Evolutionary conservation across 2,329 filamentous ascomycete genomes (phyloP), one percentile per base, ranked within the genome.

Genomic region (Dactylellina haptotyla): DNA sequence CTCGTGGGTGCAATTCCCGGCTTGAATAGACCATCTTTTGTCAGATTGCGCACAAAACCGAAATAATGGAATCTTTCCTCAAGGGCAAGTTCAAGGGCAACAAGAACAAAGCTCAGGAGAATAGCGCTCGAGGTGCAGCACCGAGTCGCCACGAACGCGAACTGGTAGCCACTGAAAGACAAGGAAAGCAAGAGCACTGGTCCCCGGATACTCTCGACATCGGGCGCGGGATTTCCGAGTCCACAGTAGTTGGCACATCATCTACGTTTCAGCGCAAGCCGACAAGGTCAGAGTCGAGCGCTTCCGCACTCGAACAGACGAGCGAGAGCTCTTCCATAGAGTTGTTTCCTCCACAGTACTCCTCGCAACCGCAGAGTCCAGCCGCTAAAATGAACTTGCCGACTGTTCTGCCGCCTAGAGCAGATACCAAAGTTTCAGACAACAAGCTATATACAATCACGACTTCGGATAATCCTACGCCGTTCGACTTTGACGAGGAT

Each of bases 401-500:
- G n/a, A n/a, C n/a, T n/a, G n/a, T n/a, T n/a, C n/a, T n/a, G n/a
- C n/a, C n/a, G n/a, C n/a, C n/a, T n/a, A n/a, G n/a, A n/a, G n/a
- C n/a, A n/a, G n/a, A n/a, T 34, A 34, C 14, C 14, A 34, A 34
- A 34, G 32, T 6, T 34, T 34, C 25, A 14, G 30, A n/a, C 6
- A 10, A 10, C 25, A 51, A 51, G 9, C 23, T 14, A n/a, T n/a
- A n/a, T 8, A n/a, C n/a, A n/a, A 6, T 26, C 26, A 46, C 16
- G 9, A 23, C 41, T 46, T 8, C 23, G n/a, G n/a, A n/a, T n/a
- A n/a, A n/a, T 18, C 41, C 18, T 4, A 41, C 12, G 8, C 16
- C 41, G 4, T 51, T 63, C 32, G 45, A 63, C 12, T 63, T 63
- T 25, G 58, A 63, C 16, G 58, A 63, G 43, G 26, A 63, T 14